Percentiles rank a stretch among this genome's conserved stretches.
These are phyloP conservation scores for Hygrocybe punicea DNA, from an alignment of 768 basidiomycete genomes.

Conservation along the genomic window DNA sequence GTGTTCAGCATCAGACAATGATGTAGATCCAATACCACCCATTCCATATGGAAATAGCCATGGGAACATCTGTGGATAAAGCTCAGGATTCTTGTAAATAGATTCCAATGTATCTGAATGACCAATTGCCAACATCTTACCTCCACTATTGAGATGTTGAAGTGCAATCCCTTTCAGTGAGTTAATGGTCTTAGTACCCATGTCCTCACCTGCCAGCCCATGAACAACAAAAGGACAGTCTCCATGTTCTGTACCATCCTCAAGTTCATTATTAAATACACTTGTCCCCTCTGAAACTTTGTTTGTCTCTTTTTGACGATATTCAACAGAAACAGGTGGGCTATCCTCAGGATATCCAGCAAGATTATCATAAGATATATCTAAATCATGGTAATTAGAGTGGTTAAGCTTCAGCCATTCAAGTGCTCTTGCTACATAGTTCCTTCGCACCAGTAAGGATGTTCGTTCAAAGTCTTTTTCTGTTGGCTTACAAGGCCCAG, in stretches of 20 bases:
- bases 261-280: constrained; percentile 10
- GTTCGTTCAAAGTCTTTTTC: constrained; percentile 23
- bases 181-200: constrained; percentile 12
- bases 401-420: constrained; percentile 37
- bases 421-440: constrained; percentile 24
- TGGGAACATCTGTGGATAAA: constrained; percentile 39
- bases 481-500: constrained; percentile 24
- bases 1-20: constrained; percentile 17
- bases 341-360: constrained; percentile 11
- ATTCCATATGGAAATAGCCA: constrained; percentile 40
- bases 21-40: constrained; percentile 26
- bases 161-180: constrained; percentile 22
- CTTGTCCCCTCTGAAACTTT: constrained; percentile 9
- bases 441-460: constrained; percentile 30
- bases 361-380: constrained; percentile 25
- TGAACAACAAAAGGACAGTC: constrained; percentile 39
- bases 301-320: constrained; percentile 6
- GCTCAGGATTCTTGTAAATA: constrained; percentile 28
- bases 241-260: constrained; percentile 24
- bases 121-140: constrained; percentile 20
- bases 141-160: constrained; percentile 13
- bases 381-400: constrained; percentile 27
- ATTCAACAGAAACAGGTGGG: constrained; percentile 23
- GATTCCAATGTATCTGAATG: constrained; percentile 14
- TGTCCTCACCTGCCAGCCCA: constrained; percentile 29